Evolutionary conservation across 257 asterid genomes (phyloP).

Genomic region (Penstemon newberryi): DNA sequence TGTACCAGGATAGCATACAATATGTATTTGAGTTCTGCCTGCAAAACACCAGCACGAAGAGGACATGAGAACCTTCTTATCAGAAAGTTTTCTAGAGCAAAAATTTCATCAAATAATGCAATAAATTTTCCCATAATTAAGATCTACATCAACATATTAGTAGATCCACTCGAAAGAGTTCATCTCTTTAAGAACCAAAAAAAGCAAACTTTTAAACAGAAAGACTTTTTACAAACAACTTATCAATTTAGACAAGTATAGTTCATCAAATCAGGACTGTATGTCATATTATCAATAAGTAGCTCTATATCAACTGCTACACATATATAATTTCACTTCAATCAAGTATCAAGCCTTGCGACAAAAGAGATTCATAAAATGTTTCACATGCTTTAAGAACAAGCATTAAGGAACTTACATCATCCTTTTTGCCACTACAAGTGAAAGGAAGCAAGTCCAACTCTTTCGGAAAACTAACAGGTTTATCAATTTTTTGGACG

Average conservation of each 20-base stretch:
- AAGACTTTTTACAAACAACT: slow-evolving; percentile 5
- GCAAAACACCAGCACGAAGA: slow-evolving; percentile 32
- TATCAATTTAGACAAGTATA: not conserved
- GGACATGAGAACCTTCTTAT: slow-evolving; percentile 20
- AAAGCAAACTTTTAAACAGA: not conserved
- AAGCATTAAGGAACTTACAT: slow-evolving; percentile 47
- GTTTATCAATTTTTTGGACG: slow-evolving; percentile 82
- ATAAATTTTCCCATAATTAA: not conserved
- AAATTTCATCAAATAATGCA: not conserved
- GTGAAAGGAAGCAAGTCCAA: slow-evolving; percentile 73
- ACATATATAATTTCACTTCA: not conserved
- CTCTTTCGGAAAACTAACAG: slow-evolving; percentile 68
- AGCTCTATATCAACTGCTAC: not conserved
- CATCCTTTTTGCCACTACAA: slow-evolving; percentile 27
- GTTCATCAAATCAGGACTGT: not conserved
- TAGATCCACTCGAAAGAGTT: slow-evolving; percentile 17
- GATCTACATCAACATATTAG: slow-evolving; percentile 5
- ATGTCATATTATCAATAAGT: not conserved
- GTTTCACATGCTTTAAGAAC: slow-evolving; percentile 11
- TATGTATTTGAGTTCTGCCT: slow-evolving; percentile 63
- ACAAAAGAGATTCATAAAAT: not conserved
- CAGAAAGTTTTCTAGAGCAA: slow-evolving; percentile 17
- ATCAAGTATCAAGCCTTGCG: not conserved
- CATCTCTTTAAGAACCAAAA: slow-evolving; percentile 5
- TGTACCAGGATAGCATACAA: slow-evolving; percentile 92